These are phyloP conservation scores for Pichia ethanolica DNA, from an alignment of 805 yeast genomes.

Conservation along the genomic window DNA sequence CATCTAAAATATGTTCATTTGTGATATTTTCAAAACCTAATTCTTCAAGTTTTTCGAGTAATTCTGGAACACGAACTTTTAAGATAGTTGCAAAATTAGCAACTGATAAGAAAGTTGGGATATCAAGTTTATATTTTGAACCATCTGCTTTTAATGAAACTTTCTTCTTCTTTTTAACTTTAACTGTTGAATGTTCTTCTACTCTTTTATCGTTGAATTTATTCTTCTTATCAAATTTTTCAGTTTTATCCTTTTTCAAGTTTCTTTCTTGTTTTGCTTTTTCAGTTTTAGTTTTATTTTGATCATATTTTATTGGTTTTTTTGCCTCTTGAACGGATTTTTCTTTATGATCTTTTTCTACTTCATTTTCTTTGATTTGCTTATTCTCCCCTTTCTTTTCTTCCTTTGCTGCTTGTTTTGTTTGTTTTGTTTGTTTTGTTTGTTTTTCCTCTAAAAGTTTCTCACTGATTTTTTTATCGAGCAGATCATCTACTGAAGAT, in stretches of 20 bases:
- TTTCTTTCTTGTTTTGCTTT: background rate
- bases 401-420: background rate
- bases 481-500: background rate
- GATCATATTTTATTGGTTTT: background rate
- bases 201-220: background rate
- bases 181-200: background rate
- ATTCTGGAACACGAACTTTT: slow-evolving; percentile 52
- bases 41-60: slow-evolving; percentile 49
- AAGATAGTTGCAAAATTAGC: slow-evolving; percentile 70
- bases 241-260: background rate
- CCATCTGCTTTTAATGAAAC: background rate
- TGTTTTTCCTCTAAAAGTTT: background rate
- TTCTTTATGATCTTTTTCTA: background rate
- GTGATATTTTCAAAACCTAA: slow-evolving; percentile 70
- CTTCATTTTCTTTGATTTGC: background rate
- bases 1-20: slow-evolving; percentile 74
- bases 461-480: slow-evolving; percentile 1
- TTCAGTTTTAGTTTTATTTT: background rate
- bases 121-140: slow-evolving; percentile 25
- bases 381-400: background rate
- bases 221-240: background rate
- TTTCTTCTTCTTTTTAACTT: slow-evolving; percentile 7
- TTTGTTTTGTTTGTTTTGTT: background rate
- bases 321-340: background rate
- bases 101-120: slow-evolving; percentile 76